Base-by-base conservation (phyloP, 148 eudicot species). In the Rhododendron ovatum region DNA sequence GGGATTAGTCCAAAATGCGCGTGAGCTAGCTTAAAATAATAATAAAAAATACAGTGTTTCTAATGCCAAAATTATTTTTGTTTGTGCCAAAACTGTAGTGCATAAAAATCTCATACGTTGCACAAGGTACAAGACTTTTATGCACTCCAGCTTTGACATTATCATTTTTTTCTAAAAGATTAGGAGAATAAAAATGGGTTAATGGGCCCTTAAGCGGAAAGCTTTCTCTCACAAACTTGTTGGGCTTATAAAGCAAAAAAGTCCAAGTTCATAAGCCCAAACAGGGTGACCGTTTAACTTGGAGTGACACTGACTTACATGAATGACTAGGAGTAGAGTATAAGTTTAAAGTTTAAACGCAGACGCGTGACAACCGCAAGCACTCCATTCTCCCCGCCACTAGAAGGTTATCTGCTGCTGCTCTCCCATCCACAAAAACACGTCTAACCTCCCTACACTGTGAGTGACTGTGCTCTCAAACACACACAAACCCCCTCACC, bases 401-500 rank as follows among this genome's bases (percentile, higher is more conserved):
- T 28, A 18, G 39, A 80, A 28, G 63, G 39, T 80, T 80, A 80
- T 80, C 82, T 51, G 37, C 2, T 26, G 61, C 20, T 26, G 11
- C 24, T 9, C 59, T 48, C 82, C 61, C 10, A 17, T 78, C 53
- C 55, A 51, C 61, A 80, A 51, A 48, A 50, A 80, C 9, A n/a
- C 59, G 1, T 63, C 69, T 63, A 24, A 24, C 82, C 22, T 3
- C 8, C 45, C 45, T 41, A 15, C 59, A 30, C 35, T 80, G 59
- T 50, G 61, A 80, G 82, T 43, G 41, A 39, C 41, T 39, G 51
- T 45, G 55, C 81, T 78, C 15, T 20, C 91, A 37, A 30, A 30
- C 30, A 30, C 30, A 30, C 30, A 30, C 30, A 91, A 86, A 10
- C 39, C 83, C 53, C 89, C 22, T 30, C 93, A 48, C 83, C 43